These are phyloP conservation scores for Solanum chaucha DNA, from an alignment of 257 asterid genomes.

Conservation along the genomic window DNA sequence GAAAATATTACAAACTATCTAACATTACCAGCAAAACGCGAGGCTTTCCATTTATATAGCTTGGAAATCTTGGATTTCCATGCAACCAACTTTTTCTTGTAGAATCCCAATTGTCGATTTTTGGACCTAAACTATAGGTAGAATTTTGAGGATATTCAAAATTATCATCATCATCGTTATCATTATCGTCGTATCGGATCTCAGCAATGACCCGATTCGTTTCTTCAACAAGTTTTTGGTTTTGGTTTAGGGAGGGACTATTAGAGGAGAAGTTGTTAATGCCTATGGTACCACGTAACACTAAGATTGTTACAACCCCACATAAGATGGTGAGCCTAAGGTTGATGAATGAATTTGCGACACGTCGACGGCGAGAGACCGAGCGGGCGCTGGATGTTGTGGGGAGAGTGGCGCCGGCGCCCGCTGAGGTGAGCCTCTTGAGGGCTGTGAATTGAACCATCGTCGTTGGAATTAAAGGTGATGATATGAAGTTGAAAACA, in stretches of 20 bases:
- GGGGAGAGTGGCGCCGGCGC: slow-evolving; percentile 14
- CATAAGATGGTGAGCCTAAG: slow-evolving; percentile 27
- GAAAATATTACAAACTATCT: background rate
- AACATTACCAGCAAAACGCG: slow-evolving; percentile 18
- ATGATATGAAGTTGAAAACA: background rate
- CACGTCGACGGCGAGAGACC: slow-evolving; percentile 11
- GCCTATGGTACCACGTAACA: slow-evolving; percentile 40
- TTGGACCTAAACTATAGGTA: slow-evolving; percentile 28
- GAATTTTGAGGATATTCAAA: background rate
- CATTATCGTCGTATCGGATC: slow-evolving; percentile 17
- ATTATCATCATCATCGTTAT: background rate
- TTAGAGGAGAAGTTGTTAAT: slow-evolving; percentile 9
- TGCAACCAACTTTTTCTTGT: slow-evolving; percentile 22
- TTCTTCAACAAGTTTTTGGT: slow-evolving; percentile 1
- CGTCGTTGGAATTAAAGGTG: background rate
- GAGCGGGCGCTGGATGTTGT: background rate
- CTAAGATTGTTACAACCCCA: slow-evolving; percentile 31
- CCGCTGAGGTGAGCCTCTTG: slow-evolving; percentile 15
- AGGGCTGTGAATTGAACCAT: slow-evolving; percentile 13
- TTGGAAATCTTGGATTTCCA: slow-evolving; percentile 12
- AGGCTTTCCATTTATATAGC: slow-evolving; percentile 11
- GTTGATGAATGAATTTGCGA: slow-evolving; percentile 10
- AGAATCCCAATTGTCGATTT: slow-evolving; percentile 25
- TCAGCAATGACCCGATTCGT: slow-evolving; percentile 24
- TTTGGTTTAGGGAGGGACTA: background rate